phyloP scores from a whole-genome alignment of 441 rosid genomes.

The Kokia cookei region DNA sequence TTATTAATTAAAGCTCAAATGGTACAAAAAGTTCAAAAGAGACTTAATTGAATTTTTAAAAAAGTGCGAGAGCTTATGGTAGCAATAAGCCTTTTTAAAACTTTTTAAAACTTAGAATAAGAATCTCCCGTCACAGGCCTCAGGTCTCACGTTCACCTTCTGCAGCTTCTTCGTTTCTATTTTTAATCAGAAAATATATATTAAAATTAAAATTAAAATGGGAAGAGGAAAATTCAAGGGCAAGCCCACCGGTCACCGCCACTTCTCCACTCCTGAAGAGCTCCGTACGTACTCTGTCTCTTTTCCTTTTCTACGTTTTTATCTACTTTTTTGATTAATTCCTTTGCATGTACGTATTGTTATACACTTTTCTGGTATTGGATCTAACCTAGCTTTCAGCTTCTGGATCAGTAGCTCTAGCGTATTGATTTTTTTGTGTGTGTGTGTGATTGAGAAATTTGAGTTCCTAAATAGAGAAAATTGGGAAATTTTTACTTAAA shows the following conservation, averaged over 20 bases:
- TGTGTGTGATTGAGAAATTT: neutral
- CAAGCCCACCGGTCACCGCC: constrained; percentile 4
- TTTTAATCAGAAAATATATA: neutral
- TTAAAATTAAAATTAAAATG: neutral
- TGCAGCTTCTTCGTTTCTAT: neutral
- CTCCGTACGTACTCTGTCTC: neutral
- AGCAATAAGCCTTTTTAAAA: no score
- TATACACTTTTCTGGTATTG: neutral
- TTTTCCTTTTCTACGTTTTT: neutral
- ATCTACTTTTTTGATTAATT: neutral
- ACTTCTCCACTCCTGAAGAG: constrained; percentile 1
- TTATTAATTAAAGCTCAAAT: no score
- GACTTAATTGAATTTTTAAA: rapidly evolving
- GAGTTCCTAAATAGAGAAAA: neutral
- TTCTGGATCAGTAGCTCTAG: neutral
- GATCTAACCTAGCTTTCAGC: neutral
- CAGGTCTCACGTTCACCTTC: neutral
- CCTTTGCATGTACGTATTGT: neutral
- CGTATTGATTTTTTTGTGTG: neutral
- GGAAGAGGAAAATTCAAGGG: constrained; percentile 2
- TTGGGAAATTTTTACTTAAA: neutral
- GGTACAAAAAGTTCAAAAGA: no score
- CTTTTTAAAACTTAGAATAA: no score
- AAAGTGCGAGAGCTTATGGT: no score
- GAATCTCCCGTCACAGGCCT: neutral